Conservation (phyloP, 305 asterid genomes). For the Lippia alba region DNA sequence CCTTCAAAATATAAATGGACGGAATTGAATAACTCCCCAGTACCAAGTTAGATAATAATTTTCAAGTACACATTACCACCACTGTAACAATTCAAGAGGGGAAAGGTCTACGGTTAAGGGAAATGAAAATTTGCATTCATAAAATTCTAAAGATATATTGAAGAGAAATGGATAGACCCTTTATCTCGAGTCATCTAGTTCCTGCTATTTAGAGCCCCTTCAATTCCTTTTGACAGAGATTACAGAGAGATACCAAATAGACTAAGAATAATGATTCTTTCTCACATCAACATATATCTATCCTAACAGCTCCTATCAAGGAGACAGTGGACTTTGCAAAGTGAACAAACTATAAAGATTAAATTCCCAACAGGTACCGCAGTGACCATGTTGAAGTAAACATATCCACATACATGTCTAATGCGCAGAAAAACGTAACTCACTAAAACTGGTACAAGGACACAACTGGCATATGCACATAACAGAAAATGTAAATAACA, state of each 20-base stretch:
- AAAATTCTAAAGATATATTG: background rate
- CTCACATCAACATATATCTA: no score
- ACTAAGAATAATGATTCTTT: no score
- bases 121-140: no score
- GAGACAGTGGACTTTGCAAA: background rate
- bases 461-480: background rate
- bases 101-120: background rate
- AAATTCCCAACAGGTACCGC: background rate
- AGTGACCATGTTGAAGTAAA: background rate
- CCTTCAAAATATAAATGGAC: background rate
- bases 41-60: no score
- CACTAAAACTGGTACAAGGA: background rate
- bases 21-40: no score
- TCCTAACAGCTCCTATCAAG: no score
- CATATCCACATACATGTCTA: background rate
- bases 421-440: background rate
- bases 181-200: background rate
- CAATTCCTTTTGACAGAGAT: no score
- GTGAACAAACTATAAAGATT: background rate
- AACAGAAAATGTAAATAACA: constrained; percentile 13
- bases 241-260: no score
- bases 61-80: background rate
- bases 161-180: constrained; percentile 8
- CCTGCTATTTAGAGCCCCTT: background rate
- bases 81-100: background rate